Percentiles rank a stretch among this genome's conserved stretches.
Evolutionary conservation across 768 basidiomycete species (phyloP).

Genomic region (Paxillus ammoniavirescens): DNA sequence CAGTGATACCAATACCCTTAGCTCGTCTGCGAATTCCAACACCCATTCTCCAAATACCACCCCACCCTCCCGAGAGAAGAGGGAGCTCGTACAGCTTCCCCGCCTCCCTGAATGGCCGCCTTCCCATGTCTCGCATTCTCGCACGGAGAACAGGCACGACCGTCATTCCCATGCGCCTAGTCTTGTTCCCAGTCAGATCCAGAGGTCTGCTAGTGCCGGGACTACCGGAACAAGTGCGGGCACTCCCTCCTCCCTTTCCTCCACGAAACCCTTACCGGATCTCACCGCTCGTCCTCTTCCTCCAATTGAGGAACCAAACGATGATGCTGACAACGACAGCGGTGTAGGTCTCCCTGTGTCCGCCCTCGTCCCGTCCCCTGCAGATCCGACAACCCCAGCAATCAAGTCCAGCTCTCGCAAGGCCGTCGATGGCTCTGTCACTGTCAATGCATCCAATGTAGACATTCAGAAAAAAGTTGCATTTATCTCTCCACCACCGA

Average conservation of each 20-base stretch:
- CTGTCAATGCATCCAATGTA: slow-evolving; percentile 23
- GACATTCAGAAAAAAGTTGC: slow-evolving; percentile 84
- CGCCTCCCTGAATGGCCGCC: slow-evolving; percentile 73
- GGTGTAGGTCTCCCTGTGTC: slow-evolving; percentile 36
- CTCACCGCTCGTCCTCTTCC: slow-evolving; percentile 50
- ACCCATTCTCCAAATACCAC: slow-evolving; percentile 23
- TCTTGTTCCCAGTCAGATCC: slow-evolving; percentile 22
- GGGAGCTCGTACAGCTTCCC: slow-evolving; percentile 49
- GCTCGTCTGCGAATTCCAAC: slow-evolving; percentile 24
- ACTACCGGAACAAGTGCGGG: slow-evolving; percentile 33
- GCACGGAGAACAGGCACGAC: slow-evolving; percentile 12
- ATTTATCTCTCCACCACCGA: slow-evolving; percentile 79
- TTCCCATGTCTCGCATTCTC: slow-evolving; percentile 23
- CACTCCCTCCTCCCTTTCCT: slow-evolving; percentile 45
- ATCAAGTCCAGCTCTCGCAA: slow-evolving; percentile 36
- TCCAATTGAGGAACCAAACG: slow-evolving; percentile 42
- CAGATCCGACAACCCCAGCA: slow-evolving; percentile 21
- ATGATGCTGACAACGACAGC: slow-evolving; percentile 35
- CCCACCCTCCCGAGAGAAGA: slow-evolving; percentile 51
- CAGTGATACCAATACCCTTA: slow-evolving; percentile 33
- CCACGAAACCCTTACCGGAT: slow-evolving; percentile 75
- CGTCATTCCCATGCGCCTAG: slow-evolving; percentile 18
- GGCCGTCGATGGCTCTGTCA: slow-evolving; percentile 36
- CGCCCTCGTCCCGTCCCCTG: slow-evolving; percentile 26
- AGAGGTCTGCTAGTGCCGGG: slow-evolving; percentile 27